phyloP scores from a whole-genome alignment of 2,329 filamentous ascomycete genomes.

The Tolypocladium endophyticum region DNA sequence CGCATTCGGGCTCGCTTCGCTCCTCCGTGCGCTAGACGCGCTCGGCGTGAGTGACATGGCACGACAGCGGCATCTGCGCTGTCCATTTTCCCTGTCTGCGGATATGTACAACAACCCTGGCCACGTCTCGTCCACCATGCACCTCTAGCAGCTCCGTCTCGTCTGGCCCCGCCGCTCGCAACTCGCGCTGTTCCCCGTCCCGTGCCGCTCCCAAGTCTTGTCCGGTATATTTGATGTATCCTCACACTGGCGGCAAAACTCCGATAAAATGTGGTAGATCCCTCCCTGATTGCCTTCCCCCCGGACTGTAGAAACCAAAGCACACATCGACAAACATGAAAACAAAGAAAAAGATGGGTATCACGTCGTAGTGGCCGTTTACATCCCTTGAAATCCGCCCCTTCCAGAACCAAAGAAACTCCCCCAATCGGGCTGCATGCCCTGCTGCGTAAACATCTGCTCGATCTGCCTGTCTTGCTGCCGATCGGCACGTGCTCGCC shows the following conservation, averaged over 20 bases:
- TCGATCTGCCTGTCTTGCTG: slow-evolving; percentile 32
- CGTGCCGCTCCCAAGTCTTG: not conserved
- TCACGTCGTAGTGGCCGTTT: slow-evolving; percentile 21
- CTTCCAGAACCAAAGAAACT: slow-evolving; percentile 34
- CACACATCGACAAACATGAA: slow-evolving; percentile 8
- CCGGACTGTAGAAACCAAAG: not conserved
- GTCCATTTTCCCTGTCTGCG: not conserved
- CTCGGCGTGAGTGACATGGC: not conserved
- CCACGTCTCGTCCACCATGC: not conserved
- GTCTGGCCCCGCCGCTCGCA: not conserved
- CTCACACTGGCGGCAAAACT: not conserved
- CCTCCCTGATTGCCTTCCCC: not conserved
- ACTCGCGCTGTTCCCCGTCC: not conserved
- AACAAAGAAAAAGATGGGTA: slow-evolving; percentile 26
- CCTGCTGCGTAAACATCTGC: slow-evolving; percentile 37
- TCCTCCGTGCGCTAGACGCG: not conserved
- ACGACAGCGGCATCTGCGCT: not conserved
- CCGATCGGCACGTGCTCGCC: slow-evolving; percentile 13
- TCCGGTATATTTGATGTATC: not conserved
- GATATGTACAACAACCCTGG: not conserved
- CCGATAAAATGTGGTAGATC: not conserved
- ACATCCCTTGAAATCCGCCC: slow-evolving; percentile 32
- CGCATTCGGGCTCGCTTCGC: not conserved
- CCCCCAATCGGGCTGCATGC: slow-evolving; percentile 34
- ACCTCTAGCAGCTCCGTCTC: not conserved